Conservation (phyloP, 129 eudicot genomes). For the Cynara cardunculus region DNA sequence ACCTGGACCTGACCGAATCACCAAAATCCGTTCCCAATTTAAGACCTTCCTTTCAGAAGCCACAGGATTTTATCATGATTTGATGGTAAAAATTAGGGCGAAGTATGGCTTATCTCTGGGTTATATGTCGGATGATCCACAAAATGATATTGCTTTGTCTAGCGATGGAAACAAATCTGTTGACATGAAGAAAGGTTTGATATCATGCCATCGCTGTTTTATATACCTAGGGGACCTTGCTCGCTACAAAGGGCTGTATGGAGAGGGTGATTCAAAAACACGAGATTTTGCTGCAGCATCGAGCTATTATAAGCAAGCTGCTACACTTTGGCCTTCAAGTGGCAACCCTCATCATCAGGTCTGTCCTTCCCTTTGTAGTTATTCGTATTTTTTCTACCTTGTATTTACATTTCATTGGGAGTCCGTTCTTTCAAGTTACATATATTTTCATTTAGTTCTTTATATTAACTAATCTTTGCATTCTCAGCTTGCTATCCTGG, state of each 20-base stretch:
- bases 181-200: constrained; percentile 69
- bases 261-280: constrained; percentile 82
- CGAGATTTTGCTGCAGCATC: constrained; percentile 86
- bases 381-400: neutral
- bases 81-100: constrained; percentile 84
- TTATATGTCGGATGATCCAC: constrained; percentile 56
- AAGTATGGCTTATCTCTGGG: constrained; percentile 79
- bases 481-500: constrained; percentile 91
- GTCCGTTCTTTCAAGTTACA: neutral
- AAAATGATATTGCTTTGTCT: constrained; percentile 39
- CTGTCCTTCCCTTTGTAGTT: neutral
- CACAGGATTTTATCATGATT: constrained; percentile 91
- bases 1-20: constrained; percentile 61
- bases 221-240: constrained; percentile 96
- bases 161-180: constrained; percentile 51
- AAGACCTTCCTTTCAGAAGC: constrained; percentile 95
- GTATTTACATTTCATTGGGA: neutral
- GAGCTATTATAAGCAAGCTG: constrained; percentile 83
- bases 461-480: constrained; percentile 2
- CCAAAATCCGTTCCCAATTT: constrained; percentile 79
- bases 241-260: constrained; percentile 91
- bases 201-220: constrained; percentile 88
- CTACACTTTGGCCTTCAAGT: constrained; percentile 74
- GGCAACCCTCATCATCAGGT: constrained; percentile 99
- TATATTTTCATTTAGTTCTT: neutral